Conservation (phyloP, 148 eudicot species). For the Vaccinium macrocarpon region DNA sequence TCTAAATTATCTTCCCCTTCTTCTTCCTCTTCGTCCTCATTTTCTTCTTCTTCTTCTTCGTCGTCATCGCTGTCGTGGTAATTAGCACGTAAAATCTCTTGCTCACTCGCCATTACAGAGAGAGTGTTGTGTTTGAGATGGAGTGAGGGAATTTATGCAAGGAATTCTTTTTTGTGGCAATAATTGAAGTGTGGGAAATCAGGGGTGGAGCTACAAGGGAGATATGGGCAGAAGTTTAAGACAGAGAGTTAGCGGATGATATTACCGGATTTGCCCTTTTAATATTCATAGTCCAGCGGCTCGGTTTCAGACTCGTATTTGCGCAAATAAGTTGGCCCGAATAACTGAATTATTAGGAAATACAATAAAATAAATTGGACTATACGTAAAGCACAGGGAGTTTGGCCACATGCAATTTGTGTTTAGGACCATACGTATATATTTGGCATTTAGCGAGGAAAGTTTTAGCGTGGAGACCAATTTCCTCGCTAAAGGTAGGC, state of each 20-base stretch:
- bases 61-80: constrained; percentile 17
- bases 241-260: not conserved
- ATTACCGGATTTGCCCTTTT: not conserved
- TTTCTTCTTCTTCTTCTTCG: constrained; percentile 17
- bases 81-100: constrained; percentile 16
- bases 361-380: not conserved
- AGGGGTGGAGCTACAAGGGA: not conserved
- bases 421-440: not conserved
- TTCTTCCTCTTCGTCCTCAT: constrained; percentile 10
- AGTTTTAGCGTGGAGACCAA: too few species aligned
- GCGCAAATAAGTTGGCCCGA: too few species aligned
- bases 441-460: too few species aligned
- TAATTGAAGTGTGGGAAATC: not conserved
- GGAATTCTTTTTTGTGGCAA: not conserved
- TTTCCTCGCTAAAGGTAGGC: too few species aligned
- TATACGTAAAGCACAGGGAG: not conserved
- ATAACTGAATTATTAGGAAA: too few species aligned
- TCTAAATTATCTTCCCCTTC: constrained; percentile 19
- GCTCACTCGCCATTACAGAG: constrained; percentile 18
- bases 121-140: not conserved
- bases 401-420: not conserved
- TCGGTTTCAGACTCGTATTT: too few species aligned
- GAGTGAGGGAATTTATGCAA: constrained; percentile 10
- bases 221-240: not conserved
- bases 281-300: too few species aligned